Evolutionary conservation across 495 filamentous ascomycete species (phyloP).

Genomic region (Neurospora sp.): DNA sequence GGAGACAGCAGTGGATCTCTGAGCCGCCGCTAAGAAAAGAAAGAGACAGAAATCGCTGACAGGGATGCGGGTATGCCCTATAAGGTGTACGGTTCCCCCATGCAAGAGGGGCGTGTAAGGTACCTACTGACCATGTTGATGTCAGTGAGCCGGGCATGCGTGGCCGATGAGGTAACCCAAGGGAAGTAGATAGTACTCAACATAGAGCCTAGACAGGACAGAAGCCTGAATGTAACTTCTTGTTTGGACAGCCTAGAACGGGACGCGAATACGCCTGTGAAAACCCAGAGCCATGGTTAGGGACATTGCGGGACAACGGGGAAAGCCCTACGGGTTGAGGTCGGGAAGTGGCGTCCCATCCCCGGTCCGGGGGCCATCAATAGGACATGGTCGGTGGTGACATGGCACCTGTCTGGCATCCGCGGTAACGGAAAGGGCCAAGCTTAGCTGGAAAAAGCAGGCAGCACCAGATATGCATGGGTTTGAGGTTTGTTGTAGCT

Average conservation of each 20-base stretch:
- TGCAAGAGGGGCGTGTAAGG: not conserved
- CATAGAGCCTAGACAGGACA: not conserved
- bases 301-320: not conserved
- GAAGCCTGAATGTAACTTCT: not conserved
- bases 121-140: not conserved
- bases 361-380: not conserved
- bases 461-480: not conserved
- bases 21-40: not conserved
- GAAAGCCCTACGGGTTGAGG: not conserved
- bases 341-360: not conserved
- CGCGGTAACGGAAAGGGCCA: not conserved
- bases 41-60: not conserved
- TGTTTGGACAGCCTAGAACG: not conserved
- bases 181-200: not conserved
- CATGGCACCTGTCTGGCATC: not conserved
- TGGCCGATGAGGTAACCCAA: not conserved
- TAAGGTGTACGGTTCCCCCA: not conserved
- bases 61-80: not conserved
- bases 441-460: not conserved
- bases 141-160: not conserved
- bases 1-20: not conserved
- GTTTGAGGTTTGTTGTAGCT: not conserved
- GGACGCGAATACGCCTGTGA: not conserved
- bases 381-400: not conserved
- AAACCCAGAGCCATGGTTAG: not conserved